These are phyloP conservation scores for Oxytropis ochrocephala DNA, from an alignment of 306 rosid genomes.

Conservation along the genomic window DNA sequence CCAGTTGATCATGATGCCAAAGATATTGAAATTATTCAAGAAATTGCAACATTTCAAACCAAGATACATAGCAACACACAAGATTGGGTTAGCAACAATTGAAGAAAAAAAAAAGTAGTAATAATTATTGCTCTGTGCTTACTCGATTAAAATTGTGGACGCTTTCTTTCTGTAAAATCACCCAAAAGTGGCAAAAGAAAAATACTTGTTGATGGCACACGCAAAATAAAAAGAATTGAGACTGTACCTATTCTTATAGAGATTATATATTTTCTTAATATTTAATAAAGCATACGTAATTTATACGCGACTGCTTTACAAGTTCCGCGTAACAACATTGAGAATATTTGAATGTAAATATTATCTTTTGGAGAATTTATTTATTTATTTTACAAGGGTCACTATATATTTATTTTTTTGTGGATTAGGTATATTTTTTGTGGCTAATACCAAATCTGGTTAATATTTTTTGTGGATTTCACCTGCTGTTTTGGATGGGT, in stretches of 20 bases:
- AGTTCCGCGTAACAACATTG: background rate
- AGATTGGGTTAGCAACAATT: background rate
- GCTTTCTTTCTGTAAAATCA: background rate
- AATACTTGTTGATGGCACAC: background rate
- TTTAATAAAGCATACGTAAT: background rate
- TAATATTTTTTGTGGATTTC: too few relatives aligned
- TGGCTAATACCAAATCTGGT: too few relatives aligned
- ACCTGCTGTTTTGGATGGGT: too few relatives aligned
- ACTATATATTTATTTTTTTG: too few relatives aligned
- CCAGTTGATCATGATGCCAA: background rate
- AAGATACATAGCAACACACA: background rate
- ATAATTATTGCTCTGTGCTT: conserved; percentile 12
- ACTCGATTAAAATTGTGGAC: background rate
- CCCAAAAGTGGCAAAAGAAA: background rate
- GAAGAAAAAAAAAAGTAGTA: background rate
- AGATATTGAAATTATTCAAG: background rate
- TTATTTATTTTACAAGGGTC: too few relatives aligned
- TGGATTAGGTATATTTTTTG: too few relatives aligned
- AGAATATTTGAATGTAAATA: too few relatives aligned
- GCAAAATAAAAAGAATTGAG: background rate
- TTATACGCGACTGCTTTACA: conserved; percentile 8
- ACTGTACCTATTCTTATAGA: conserved; percentile 3
- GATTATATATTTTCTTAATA: background rate
- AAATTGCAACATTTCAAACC: background rate
- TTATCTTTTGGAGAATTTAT: too few relatives aligned